A percentile compares a stretch with the other conserved stretches of the same genome.
These are phyloP conservation scores for Blastobotrys arbuscula DNA, from an alignment of 1,139 yeast species.

Conservation along the genomic window DNA sequence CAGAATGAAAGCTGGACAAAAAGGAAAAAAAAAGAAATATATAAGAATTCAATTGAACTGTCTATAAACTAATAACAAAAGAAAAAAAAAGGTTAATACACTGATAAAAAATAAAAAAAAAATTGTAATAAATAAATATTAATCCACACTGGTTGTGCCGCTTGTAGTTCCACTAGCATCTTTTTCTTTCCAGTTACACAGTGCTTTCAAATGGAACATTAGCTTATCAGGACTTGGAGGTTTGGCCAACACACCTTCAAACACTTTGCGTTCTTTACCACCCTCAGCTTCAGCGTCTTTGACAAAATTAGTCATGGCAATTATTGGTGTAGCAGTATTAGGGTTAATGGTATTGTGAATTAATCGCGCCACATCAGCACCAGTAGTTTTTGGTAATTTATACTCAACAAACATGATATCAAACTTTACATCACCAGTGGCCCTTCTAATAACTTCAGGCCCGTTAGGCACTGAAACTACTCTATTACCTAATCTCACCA, in stretches of 20 bases:
- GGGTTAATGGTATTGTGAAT: constrained; percentile 71
- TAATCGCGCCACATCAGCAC: constrained; percentile 71
- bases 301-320: constrained; percentile 69
- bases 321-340: constrained; percentile 70
- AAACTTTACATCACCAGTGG: constrained; percentile 78
- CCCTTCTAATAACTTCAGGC: constrained; percentile 74
- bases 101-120: background rate
- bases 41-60: background rate
- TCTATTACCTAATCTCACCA: constrained; percentile 71
- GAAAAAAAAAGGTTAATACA: background rate
- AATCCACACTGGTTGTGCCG: background rate
- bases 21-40: too few species aligned
- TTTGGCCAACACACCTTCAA: constrained; percentile 69
- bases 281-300: constrained; percentile 51
- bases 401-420: constrained; percentile 79
- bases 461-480: constrained; percentile 77
- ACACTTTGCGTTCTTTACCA: constrained; percentile 35
- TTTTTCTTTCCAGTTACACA: constrained; percentile 30
- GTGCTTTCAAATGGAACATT: constrained; percentile 27
- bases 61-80: background rate
- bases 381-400: constrained; percentile 54
- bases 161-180: background rate
- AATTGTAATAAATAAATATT: background rate
- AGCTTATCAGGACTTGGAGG: constrained; percentile 55
- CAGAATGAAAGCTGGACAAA: too few species aligned